These are phyloP conservation scores for Basidiobolus meristosporus DNA, from an alignment of 371 early-diverging fungal species.

Conservation along the genomic window DNA sequence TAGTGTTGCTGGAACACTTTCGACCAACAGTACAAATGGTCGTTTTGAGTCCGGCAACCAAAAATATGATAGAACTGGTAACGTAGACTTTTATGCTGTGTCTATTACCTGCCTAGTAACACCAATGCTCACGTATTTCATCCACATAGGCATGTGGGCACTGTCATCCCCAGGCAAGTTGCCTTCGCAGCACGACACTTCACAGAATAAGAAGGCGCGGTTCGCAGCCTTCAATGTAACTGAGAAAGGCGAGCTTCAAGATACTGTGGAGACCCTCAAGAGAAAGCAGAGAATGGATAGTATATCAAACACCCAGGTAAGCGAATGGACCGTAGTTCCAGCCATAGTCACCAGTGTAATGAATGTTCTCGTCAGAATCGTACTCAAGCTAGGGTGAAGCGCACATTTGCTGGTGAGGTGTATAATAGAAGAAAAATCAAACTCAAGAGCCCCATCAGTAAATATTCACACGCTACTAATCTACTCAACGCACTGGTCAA, in stretches of 20 bases:
- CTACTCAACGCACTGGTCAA: neutral
- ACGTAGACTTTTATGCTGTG: neutral
- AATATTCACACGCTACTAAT: neutral
- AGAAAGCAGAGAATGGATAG: neutral
- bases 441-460: conserved; percentile 12
- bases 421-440: conserved; percentile 7
- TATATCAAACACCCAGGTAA: neutral
- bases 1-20: conserved; percentile 21
- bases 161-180: conserved; percentile 2
- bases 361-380: neutral
- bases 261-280: neutral
- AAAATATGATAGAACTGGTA: conserved; percentile 17
- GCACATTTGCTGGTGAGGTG: conserved; percentile 6
- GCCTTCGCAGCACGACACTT: conserved; percentile 1
- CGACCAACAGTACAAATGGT: conserved; percentile 22
- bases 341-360: neutral
- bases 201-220: neutral
- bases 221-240: neutral
- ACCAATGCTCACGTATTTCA: neutral
- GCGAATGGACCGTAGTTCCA: neutral
- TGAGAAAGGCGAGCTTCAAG: neutral
- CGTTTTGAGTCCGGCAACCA: conserved; percentile 31
- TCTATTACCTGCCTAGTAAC: neutral
- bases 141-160: conserved; percentile 6
- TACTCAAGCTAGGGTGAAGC: conserved; percentile 5